Evolutionary conservation across 108 stramenopile species (phyloP).

Genomic region (Cyclotella baltica): DNA sequence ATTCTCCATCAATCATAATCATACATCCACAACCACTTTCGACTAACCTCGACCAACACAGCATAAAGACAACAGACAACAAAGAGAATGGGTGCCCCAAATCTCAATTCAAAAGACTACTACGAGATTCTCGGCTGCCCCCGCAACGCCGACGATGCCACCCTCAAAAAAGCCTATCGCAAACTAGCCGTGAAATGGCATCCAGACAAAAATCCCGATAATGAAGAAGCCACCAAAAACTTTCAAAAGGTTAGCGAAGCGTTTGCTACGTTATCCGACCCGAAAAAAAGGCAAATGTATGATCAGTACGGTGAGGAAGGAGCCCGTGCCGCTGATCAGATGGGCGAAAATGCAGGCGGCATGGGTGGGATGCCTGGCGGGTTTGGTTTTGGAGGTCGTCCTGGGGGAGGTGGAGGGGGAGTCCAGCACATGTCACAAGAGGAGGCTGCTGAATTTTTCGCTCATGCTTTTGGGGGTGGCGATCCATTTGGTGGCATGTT

Average conservation of each 20-base stretch:
- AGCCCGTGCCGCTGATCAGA: constrained; percentile 60
- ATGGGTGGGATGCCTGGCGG: constrained; percentile 53
- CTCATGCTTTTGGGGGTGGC: constrained; percentile 78
- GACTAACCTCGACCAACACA: background rate
- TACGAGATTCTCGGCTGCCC: constrained; percentile 86
- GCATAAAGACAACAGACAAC: background rate
- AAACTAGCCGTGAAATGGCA: constrained; percentile 93
- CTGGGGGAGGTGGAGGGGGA: constrained; percentile 62
- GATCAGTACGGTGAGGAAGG: constrained; percentile 87
- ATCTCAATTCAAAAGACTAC: constrained; percentile 83
- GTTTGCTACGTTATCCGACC: constrained; percentile 79
- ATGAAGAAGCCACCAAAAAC: constrained; percentile 85
- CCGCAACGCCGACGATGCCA: constrained; percentile 74
- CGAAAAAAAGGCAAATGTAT: constrained; percentile 85
- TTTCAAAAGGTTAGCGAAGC: constrained; percentile 92
- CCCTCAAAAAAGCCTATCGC: constrained; percentile 84
- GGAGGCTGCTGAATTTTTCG: constrained; percentile 83
- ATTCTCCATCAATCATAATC: no score
- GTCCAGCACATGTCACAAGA: constrained; percentile 79
- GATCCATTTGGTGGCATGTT: constrained; percentile 87
- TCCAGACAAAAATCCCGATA: constrained; percentile 88
- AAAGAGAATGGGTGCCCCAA: constrained; percentile 59
- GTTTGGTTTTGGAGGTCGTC: constrained; percentile 56
- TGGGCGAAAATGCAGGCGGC: constrained; percentile 37
- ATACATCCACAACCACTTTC: background rate